Percentiles rank a stretch among this genome's conserved stretches.
Evolutionary conservation across 1,284 basidiomycete species (phyloP).

Genomic region (Stereum hirsutum): DNA sequence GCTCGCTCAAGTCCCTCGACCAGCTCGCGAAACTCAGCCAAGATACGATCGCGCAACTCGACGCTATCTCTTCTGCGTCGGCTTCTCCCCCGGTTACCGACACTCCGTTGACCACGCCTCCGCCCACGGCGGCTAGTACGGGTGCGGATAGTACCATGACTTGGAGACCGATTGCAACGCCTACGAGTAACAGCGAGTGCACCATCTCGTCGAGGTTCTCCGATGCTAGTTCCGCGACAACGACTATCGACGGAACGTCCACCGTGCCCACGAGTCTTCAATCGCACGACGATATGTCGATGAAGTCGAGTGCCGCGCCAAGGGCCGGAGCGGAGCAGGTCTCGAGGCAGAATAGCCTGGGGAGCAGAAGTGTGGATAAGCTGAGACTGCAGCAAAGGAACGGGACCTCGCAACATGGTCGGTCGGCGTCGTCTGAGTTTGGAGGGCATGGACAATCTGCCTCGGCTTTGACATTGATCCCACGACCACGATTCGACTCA

Average conservation of each 20-base stretch:
- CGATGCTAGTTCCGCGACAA: slow-evolving; percentile 4
- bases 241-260: slow-evolving; percentile 1
- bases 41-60: slow-evolving; percentile 24
- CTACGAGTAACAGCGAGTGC: background rate
- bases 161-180: no score
- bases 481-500: slow-evolving; percentile 14
- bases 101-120: background rate
- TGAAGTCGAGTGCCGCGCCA: background rate
- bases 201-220: background rate
- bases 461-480: slow-evolving; percentile 4
- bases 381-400: background rate
- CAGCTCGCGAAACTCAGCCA: slow-evolving; percentile 21
- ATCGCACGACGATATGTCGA: background rate
- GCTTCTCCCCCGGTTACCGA: slow-evolving; percentile 1
- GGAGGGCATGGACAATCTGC: background rate
- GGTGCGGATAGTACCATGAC: no score
- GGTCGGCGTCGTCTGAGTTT: slow-evolving; percentile 6
- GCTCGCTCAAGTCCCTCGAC: slow-evolving; percentile 32
- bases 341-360: background rate
- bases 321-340: background rate
- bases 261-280: slow-evolving; percentile 3
- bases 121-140: background rate
- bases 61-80: background rate
- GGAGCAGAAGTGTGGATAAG: background rate
- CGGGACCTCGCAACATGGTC: background rate